These are phyloP conservation scores for Ramularia endophylla DNA, from an alignment of 2,329 filamentous ascomycete genomes.

Conservation along the genomic window DNA sequence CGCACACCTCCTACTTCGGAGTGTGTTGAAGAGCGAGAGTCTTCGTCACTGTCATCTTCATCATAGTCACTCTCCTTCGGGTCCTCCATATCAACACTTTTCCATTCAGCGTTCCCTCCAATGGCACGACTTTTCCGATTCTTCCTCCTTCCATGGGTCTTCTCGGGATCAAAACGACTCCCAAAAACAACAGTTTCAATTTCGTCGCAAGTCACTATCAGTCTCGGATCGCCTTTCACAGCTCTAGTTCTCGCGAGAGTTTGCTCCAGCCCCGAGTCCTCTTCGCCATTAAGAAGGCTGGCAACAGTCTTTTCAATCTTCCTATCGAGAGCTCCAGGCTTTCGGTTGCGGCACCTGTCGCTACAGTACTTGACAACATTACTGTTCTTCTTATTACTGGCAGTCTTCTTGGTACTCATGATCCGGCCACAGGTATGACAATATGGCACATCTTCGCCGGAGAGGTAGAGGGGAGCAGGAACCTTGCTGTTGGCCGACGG, in stretches of 20 bases:
- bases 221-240: constrained; percentile 47
- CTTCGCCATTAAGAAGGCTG: constrained; percentile 33
- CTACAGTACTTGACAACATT: constrained; percentile 52
- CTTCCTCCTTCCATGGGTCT: constrained; percentile 40
- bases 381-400: constrained; percentile 21
- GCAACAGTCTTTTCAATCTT: constrained; percentile 50
- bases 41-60: constrained; percentile 11
- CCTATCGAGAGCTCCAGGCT: constrained; percentile 38
- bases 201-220: constrained; percentile 45
- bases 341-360: constrained; percentile 47
- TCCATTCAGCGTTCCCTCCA: constrained; percentile 35
- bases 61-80: constrained; percentile 6
- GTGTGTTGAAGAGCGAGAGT: constrained; percentile 5
- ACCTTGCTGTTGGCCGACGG: constrained; percentile 20
- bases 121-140: constrained; percentile 41
- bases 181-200: constrained; percentile 50
- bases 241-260: constrained; percentile 28
- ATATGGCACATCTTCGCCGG: constrained; percentile 46
- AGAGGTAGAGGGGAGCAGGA: constrained; percentile 42
- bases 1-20: constrained; percentile 12
- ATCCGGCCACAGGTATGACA: constrained; percentile 54
- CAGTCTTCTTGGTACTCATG: constrained; percentile 37
- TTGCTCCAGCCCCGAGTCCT: constrained; percentile 29
- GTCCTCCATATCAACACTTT: constrained; percentile 41
- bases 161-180: constrained; percentile 39